These are phyloP conservation scores for Trichomonas tenax DNA, from an alignment of 208 protist species.

Conservation along the genomic window DNA sequence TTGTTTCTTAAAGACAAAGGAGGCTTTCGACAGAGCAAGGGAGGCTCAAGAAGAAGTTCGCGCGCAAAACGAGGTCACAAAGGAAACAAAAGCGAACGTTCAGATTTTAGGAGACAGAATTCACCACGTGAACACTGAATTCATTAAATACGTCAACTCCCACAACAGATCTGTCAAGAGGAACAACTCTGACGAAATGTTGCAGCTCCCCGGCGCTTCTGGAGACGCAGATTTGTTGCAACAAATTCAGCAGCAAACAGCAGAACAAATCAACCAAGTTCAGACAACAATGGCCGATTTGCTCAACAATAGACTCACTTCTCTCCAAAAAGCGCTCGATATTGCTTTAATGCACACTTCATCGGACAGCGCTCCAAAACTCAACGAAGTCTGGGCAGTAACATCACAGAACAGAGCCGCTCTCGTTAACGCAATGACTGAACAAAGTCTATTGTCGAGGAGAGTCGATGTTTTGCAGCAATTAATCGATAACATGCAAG, in stretches of 20 bases:
- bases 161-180: not conserved
- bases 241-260: not conserved
- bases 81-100: not conserved
- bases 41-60: not conserved
- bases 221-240: not conserved
- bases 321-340: not conserved
- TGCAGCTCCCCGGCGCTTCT: not conserved
- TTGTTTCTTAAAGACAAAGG: not conserved
- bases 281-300: not conserved
- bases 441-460: not conserved
- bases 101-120: not conserved
- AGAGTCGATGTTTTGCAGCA: not conserved
- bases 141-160: not conserved
- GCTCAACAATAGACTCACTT: not conserved
- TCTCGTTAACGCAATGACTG: not conserved
- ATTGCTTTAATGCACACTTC: not conserved
- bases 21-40: not conserved
- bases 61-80: not conserved
- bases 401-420: not conserved
- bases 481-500: not conserved
- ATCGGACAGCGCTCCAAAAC: not conserved
- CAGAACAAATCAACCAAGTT: not conserved
- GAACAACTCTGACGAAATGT: not conserved
- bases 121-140: not conserved
- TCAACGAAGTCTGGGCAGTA: not conserved